Evolutionary conservation across 1,284 basidiomycete genomes (phyloP), one percentile per base, ranked within the genome.

Genomic region (Pseudozyma sp.): DNA sequence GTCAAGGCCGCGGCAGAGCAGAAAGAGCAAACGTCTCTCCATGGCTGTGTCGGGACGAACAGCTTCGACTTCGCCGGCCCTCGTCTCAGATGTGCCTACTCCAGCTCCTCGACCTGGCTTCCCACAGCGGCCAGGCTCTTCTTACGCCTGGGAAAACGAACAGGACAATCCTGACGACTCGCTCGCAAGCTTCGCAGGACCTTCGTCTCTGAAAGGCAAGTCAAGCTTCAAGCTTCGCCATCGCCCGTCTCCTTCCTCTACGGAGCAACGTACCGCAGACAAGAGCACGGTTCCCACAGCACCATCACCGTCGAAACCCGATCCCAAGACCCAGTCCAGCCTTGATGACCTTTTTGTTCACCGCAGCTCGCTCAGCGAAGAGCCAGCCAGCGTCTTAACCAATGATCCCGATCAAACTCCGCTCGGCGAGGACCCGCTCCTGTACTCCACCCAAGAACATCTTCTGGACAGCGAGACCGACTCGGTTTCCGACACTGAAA

Each of bases 331-430:
- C 2, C 50, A 29, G 9, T 19, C 6, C 33, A n/a, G 16, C 9
- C n/a, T 54, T 4, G 49, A 61, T 7, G 49, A 58, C 19, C 3
- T 46, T 5, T 44, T 70, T n/a, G 50, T 44, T 9, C 46, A 58
- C 13, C 47, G 65, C 24, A 19, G 43, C 3, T 73, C 64, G 6
- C 17, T 80, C 34, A 73, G 63, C 43, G 64, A 78, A 8, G 79
- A 81, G 54, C 79, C 79, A 4, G 9, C 58, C 16, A 78, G 71
- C 46, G 55, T 68, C 59, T 48, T 81, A 13, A 29, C 51, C 39
- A 48, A 72, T 6, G 61, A 80, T 45, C 76, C 78, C 4, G 76
- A 76, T 16, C 53, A 66, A 14, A 79, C 78, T 11, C 79, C 79
- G 4, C 55, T 75, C 0, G 75, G 77, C 34, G 71, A 78, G 33